A percentile compares a stretch with the other conserved stretches of the same genome.
These are phyloP conservation scores for Trichoderma polysporum DNA, from an alignment of 2,329 filamentous ascomycete species.

Conservation along the genomic window DNA sequence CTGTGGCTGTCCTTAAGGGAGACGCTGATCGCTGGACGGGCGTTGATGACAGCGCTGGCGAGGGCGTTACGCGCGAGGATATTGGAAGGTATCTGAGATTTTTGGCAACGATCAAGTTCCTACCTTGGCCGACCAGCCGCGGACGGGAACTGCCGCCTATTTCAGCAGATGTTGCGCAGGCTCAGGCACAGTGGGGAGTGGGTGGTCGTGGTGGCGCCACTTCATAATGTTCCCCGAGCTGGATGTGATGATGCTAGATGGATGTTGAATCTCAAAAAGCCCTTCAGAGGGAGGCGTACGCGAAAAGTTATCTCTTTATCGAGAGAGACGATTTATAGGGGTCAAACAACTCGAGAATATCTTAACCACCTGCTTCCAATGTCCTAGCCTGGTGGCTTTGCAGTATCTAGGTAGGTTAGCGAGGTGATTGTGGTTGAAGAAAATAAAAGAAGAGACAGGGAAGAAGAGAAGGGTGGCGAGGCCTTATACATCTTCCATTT, in stretches of 20 bases:
- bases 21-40: slow-evolving; percentile 63
- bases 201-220: neutral
- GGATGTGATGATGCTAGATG: neutral
- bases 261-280: neutral
- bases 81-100: slow-evolving; percentile 32
- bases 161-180: neutral
- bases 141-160: slow-evolving; percentile 28
- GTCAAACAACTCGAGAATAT: no score
- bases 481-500: no score
- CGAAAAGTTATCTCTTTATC: neutral
- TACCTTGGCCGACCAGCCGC: slow-evolving; percentile 31
- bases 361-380: neutral
- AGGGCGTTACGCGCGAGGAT: slow-evolving; percentile 30
- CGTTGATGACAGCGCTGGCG: slow-evolving; percentile 53
- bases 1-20: slow-evolving; percentile 61
- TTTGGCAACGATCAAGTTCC: slow-evolving; percentile 33
- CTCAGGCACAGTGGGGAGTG: neutral
- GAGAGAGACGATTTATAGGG: no score
- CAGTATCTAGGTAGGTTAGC: neutral
- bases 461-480: neutral
- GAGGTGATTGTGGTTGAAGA: neutral
- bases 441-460: neutral
- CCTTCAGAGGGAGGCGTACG: no score
- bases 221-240: neutral
- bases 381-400: neutral